A percentile compares a stretch with the other conserved stretches of the same genome.
Conservation (phyloP, 2,329 filamentous ascomycete species). For the Venturia pyrina region DNA sequence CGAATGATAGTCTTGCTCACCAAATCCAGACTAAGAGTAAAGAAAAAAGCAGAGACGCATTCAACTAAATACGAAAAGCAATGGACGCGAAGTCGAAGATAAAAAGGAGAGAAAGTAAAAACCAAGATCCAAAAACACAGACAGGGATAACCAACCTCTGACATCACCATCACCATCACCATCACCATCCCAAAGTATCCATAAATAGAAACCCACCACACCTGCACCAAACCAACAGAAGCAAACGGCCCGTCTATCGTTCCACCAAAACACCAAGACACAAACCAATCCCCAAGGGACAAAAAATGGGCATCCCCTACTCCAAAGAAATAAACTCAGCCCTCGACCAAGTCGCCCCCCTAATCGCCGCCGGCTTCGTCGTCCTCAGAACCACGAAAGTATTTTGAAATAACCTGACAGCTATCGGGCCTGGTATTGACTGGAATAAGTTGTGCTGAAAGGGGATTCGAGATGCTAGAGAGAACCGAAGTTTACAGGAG, state of each 20-base stretch:
- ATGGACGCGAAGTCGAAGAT: no score
- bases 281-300: no score
- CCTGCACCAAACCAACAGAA: neutral
- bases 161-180: neutral
- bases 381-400: slow-evolving; percentile 40
- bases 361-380: slow-evolving; percentile 39
- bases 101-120: no score
- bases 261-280: neutral
- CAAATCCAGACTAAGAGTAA: no score
- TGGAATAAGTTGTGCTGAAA: no score
- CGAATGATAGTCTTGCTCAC: no score
- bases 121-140: neutral
- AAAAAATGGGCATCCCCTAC: slow-evolving; percentile 41
- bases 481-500: no score
- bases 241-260: neutral
- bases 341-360: slow-evolving; percentile 43
- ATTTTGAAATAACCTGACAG: slow-evolving; percentile 30
- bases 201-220: neutral
- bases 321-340: slow-evolving; percentile 41
- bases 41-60: no score
- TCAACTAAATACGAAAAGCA: no score
- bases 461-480: no score
- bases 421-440: no score
- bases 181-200: no score
- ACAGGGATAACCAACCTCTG: neutral